phyloP scores from a whole-genome alignment of 345 rosid genomes.

The Kernera saxatilis region DNA sequence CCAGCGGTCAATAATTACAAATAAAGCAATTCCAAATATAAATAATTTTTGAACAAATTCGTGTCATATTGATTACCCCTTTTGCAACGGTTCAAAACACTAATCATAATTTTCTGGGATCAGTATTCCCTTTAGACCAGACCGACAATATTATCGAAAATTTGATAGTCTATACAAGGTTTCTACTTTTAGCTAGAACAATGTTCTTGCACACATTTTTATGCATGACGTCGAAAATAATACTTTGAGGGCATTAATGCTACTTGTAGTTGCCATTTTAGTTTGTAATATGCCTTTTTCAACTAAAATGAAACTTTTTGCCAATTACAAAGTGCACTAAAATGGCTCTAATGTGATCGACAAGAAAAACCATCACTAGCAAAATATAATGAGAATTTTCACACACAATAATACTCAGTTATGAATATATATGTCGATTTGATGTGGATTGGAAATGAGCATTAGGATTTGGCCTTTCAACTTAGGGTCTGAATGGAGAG shows the following conservation, averaged over 20 bases:
- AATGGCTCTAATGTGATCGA: not conserved
- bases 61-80: not conserved
- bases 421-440: not conserved
- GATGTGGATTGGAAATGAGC: conserved; percentile 9
- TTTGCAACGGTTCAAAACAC: conserved; percentile 6
- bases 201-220: conserved; percentile 15
- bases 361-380: not conserved
- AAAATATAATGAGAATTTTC: not conserved
- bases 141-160: conserved; percentile 10
- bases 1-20: not conserved
- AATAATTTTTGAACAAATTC: not conserved
- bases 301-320: not conserved
- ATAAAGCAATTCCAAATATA: not conserved
- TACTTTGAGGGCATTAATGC: not conserved
- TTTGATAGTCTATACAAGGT: conserved; percentile 14
- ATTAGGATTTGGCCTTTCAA: conserved; percentile 27
- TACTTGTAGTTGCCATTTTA: not conserved
- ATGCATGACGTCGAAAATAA: conserved; percentile 6
- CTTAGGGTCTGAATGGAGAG: too few relatives aligned
- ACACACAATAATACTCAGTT: not conserved
- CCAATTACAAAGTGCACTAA: not conserved
- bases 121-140: not conserved
- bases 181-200: conserved; percentile 20
- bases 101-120: not conserved
- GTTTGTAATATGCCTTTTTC: not conserved